These are phyloP conservation scores for Meyerozyma athensensis DNA, from an alignment of 1,139 yeast species.

Conservation along the genomic window DNA sequence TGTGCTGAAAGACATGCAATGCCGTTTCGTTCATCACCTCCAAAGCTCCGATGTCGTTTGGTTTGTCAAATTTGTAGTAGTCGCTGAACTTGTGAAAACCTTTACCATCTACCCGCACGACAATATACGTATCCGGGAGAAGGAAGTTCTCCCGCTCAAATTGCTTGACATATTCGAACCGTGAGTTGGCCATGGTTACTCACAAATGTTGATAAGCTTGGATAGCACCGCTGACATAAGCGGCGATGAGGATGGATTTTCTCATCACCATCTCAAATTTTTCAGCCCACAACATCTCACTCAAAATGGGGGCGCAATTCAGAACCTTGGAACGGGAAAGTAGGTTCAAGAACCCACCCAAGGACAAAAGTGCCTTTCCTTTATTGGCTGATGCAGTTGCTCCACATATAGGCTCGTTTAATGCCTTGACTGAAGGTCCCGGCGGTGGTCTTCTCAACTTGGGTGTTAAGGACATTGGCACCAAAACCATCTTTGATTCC, in stretches of 20 bases:
- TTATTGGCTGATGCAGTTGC: slow-evolving; percentile 80
- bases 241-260: not conserved
- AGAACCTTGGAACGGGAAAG: slow-evolving; percentile 85
- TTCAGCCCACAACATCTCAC: slow-evolving; percentile 5
- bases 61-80: slow-evolving; percentile 71
- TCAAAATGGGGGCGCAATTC: slow-evolving; percentile 48
- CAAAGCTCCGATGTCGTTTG: slow-evolving; percentile 78
- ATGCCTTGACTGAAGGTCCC: slow-evolving; percentile 87
- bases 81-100: slow-evolving; percentile 86
- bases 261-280: slow-evolving; percentile 8
- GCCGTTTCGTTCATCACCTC: slow-evolving; percentile 83
- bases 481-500: slow-evolving; percentile 78
- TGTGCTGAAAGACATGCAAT: slow-evolving; percentile 49
- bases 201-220: too few species aligned
- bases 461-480: slow-evolving; percentile 86
- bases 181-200: slow-evolving; percentile 63
- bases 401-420: slow-evolving; percentile 95
- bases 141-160: slow-evolving; percentile 74
- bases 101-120: slow-evolving; percentile 87
- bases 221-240: not conserved
- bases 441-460: slow-evolving; percentile 79
- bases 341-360: slow-evolving; percentile 84
- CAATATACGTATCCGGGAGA: slow-evolving; percentile 76
- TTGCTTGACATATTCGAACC: slow-evolving; percentile 77
- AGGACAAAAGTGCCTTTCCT: slow-evolving; percentile 78